phyloP scores from a whole-genome alignment of 495 filamentous ascomycete genomes.

The Sabuloglossum arenarium region DNA sequence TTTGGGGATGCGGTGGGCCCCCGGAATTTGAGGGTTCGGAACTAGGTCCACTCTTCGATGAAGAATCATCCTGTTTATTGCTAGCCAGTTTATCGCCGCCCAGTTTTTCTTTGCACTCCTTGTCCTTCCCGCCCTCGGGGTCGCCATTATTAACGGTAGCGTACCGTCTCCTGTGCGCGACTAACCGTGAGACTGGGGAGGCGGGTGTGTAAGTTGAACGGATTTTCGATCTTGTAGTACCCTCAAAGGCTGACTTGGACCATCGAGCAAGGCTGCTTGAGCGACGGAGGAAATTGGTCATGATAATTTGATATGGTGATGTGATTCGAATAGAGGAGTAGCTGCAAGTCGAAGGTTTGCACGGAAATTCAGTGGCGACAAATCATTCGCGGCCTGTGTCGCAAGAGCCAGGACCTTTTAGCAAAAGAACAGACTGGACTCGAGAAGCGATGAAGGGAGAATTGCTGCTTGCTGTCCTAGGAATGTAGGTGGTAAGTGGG shows the following conservation, averaged over 20 bases:
- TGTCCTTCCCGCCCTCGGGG: conserved; percentile 26
- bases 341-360: conserved; percentile 4
- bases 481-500: background rate
- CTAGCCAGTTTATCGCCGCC: conserved; percentile 13
- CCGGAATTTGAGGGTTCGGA: background rate
- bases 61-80: conserved; percentile 5
- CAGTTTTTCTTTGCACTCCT: conserved; percentile 15
- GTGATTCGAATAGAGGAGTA: conserved; percentile 12
- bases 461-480: background rate
- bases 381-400: background rate
- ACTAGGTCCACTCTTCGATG: conserved; percentile 1
- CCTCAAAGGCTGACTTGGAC: conserved; percentile 30
- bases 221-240: conserved; percentile 22
- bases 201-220: conserved; percentile 7
- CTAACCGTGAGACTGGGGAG: conserved; percentile 18
- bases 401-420: background rate
- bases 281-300: conserved; percentile 45
- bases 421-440: background rate
- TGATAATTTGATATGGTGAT: conserved; percentile 23
- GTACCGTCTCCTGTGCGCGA: conserved; percentile 31
- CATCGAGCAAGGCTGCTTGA: conserved; percentile 42
- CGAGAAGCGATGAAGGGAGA: background rate
- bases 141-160: conserved; percentile 26
- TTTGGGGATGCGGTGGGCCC: background rate
- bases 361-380: background rate